Base-by-base conservation (phyloP, 345 rosid species). In the Streptanthus diversifolius region DNA sequence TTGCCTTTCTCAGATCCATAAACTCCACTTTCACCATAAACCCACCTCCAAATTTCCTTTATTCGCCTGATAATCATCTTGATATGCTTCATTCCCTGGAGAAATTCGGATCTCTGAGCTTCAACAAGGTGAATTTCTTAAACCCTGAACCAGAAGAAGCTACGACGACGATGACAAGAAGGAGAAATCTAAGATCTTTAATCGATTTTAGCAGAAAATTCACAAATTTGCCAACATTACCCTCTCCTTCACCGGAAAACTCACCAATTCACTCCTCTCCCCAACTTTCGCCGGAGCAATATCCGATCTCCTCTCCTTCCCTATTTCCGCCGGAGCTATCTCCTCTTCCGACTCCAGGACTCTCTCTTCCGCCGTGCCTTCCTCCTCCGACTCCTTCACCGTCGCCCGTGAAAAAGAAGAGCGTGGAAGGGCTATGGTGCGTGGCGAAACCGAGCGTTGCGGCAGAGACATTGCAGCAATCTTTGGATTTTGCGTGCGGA, bases 381-480 rank as follows among this genome's bases (percentile, higher is more conserved):
- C 66, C 76, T 3, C 22, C 33, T 13, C 55, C 47, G 2, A 43
- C 59, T 25, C 79, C 88, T 0, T 40, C 79, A 0, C 75, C 82
- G 1, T 7, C 53, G 0, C 43, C 70, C 5, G 36, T 1, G 11
- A 49, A 57, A 58, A 51, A 8, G 21, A 83, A 61, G 64, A 45
- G 53, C 43, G 69, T 75, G 55, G 86, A 88, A 72, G 78, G 80
- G 65, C 70, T 84, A 11, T 88, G 95, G 95, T 88, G 95, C 37
- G 90, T 88, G 39, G 87, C 90, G 47, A 88, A 88, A 80, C 95
- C 95, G 27, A 82, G 73, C 59, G 95, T 88, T 17, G 85, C 91
- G 2, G 82, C 81, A 18, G 89, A 82, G 39, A 85, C 81, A 7
- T 66, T 86, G 65, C 95, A 86, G 57, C 82, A 85, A 60, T 86